Base-by-base conservation (phyloP, 306 rosid genomes). In the Potentilla sterilis region DNA sequence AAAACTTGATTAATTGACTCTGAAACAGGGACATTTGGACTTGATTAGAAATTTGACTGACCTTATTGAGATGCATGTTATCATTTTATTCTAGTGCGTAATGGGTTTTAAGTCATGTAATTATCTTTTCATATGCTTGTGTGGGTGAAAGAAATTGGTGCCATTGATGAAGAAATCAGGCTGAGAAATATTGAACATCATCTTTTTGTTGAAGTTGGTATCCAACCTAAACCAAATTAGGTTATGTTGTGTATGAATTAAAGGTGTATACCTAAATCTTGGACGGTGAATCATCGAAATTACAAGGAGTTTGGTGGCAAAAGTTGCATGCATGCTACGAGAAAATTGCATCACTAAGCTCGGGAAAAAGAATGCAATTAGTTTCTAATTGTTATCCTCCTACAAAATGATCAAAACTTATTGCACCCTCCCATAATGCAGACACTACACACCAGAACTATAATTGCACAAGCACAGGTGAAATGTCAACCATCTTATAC, bases 1-100 rank as follows among this genome's bases (percentile, higher is more conserved):
- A 65, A 7, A 49, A 37, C 70, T 42, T n/a, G 61, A 72, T 72
- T 65, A 40, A 41, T 72, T 37, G 70, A 32, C 74, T 46, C 37
- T 34, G 35, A 21, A 41, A 49, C 35, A 51, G 18, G 16, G 16
- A 10, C 11, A 11, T 28, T 14, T 41, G 9, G 43, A 6, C 12
- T 49, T 70, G 5, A 32, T 52, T 35, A 13, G 48, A 71, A 22
- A 34, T 59, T 12, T 24, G 2, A 34, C 38, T 15, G 68, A 63
- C 24, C n/a, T 7, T 63, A 18, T 63, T 35, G n/a, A n/a, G n/a
- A n/a, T n/a, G n/a, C n/a, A n/a, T n/a, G n/a, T n/a, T n/a, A n/a
- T n/a, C 16, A 32, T 46, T 69, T 69, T 7, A 28, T 24, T 24
- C 55, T 43, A 11, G 65, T 61, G 12, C 9, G 6, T 46, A 47